A percentile compares a stretch with the other conserved stretches of the same genome.
phyloP scores from a whole-genome alignment of 371 early-diverging fungal genomes.

The Batkoa obscura region DNA sequence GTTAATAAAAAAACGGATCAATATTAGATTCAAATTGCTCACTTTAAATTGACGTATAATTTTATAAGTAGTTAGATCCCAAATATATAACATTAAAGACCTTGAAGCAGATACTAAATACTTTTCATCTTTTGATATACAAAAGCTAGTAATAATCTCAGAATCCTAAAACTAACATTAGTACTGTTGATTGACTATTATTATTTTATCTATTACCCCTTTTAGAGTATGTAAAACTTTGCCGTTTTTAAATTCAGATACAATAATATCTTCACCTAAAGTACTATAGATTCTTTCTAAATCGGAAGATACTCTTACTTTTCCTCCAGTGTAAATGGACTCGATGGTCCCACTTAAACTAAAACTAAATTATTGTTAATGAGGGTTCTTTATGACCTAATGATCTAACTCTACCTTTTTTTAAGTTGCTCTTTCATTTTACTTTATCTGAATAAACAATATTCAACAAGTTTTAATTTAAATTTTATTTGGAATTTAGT shows the following conservation, averaged over 20 bases:
- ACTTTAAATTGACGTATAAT: constrained; percentile 46
- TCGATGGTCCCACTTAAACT: constrained; percentile 59
- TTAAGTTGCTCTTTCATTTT: no score
- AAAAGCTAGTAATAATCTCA: constrained; percentile 73
- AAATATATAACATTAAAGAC: constrained; percentile 52
- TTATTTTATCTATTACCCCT: constrained; percentile 27
- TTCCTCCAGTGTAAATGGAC: constrained; percentile 87
- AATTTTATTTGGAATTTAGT: no score
- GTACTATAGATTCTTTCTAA: constrained; percentile 52
- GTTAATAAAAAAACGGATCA: not conserved
- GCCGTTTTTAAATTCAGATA: constrained; percentile 54
- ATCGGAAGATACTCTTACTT: constrained; percentile 48
- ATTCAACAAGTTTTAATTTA: no score
- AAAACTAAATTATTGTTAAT: constrained; percentile 23
- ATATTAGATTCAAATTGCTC: not conserved
- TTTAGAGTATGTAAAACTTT: constrained; percentile 36
- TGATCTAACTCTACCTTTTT: no score
- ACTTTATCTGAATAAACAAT: no score
- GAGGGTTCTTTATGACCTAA: no score
- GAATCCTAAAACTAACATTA: constrained; percentile 29
- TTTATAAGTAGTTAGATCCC: constrained; percentile 52
- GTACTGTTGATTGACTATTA: not conserved
- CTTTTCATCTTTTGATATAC: constrained; percentile 56
- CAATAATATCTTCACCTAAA: constrained; percentile 62
- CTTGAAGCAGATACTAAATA: constrained; percentile 63